Evolutionary conservation across 2,329 filamentous ascomycete species (phyloP), one percentile per base, ranked within the genome.

Genomic region (Colletotrichum sp.): DNA sequence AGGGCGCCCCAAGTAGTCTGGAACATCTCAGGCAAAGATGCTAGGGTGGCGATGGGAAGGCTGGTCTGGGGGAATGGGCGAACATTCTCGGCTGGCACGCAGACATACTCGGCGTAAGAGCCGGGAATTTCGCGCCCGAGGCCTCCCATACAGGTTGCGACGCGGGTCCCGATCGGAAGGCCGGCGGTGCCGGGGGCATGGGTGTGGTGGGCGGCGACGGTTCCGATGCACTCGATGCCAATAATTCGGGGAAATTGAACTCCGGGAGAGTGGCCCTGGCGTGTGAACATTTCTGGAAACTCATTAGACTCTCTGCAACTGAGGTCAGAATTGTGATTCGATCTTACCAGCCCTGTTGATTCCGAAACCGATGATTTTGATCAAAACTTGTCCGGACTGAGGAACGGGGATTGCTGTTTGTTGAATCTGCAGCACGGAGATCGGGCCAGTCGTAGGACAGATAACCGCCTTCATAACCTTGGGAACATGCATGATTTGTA

Each of bases 61-160:
- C 26, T 58, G 24, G 24, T 58, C n/a, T 58, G 21, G 16, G 55
- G 55, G 4, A 58, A 10, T 16, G 13, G 7, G 21, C 55, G 55
- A 9, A 58, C 8, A 18, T 58, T 58, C n/a, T 58, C 55, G 14
- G 26, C 26, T 2, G 55, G 55, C 7, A 58, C 55, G 24, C 55
- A 28, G 21, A 58, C 55, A 21, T 58, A 58, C n/a, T 58, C 55
- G 21, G 55, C 55, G 55, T 58, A 58, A 3, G 55, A 58, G 2
- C 55, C 55, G 55, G 55, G 55, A 28, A 58, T 26, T 21, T 58
- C 18, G 26, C 55, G 55, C 24, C 55, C 55, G 21, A 58, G 55
- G 12, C 55, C 55, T 2, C 55, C 24, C 55, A 58, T 58, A 24
- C 55, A 58, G 7, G 55, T 58, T 21, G 55, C 55, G 21, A 58